Evolutionary conservation across 2,329 filamentous ascomycete genomes (phyloP).

Genomic region (Pseudogymnoascus sp.): DNA sequence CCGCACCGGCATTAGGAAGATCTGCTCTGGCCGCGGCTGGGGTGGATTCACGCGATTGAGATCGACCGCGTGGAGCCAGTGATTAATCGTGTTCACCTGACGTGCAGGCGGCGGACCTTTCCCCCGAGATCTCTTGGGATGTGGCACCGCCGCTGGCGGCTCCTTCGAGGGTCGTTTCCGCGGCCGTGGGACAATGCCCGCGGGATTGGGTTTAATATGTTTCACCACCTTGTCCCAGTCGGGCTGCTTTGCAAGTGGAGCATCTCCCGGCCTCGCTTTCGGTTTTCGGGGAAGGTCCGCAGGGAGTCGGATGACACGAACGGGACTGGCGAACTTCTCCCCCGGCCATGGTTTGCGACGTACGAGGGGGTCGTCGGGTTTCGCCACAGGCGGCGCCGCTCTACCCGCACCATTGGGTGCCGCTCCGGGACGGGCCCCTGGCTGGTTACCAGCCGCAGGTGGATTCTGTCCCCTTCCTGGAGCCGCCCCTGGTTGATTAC

Average conservation of each 20-base stretch:
- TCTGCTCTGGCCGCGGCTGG: background rate
- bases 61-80: background rate
- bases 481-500: background rate
- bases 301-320: too few species aligned
- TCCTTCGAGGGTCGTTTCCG: background rate
- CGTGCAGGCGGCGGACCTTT: background rate
- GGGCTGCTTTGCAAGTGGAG: too few species aligned
- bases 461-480: background rate
- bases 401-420: background rate
- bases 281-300: background rate
- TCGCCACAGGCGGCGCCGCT: background rate
- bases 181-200: background rate
- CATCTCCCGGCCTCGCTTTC: background rate
- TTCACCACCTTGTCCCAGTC: background rate
- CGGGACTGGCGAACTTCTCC: background rate
- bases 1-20: background rate
- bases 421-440: background rate
- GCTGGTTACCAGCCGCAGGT: background rate
- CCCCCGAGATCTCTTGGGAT: background rate
- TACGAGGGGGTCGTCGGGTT: background rate
- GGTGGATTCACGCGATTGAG: background rate
- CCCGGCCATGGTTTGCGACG: background rate
- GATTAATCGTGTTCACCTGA: background rate
- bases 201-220: background rate
- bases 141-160: background rate